Conservation (phyloP, 2,329 filamentous ascomycete species). For the Ascochyta fabae region DNA sequence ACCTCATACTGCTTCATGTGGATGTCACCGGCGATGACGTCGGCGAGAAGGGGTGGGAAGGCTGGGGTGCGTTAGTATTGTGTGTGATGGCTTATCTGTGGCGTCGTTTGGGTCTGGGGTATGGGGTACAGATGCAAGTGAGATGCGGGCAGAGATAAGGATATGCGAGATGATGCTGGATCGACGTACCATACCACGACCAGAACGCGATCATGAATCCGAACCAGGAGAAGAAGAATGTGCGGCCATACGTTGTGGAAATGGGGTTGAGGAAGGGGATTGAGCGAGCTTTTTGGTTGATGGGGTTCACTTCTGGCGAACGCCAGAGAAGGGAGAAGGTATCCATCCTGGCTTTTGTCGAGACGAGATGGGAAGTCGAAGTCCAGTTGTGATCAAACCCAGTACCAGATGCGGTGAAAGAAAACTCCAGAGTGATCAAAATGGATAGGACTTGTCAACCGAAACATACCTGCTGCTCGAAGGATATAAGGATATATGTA, state of each 20-base stretch:
- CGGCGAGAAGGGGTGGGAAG: constrained; percentile 38
- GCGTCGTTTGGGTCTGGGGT: constrained; percentile 5
- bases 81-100: background rate
- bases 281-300: constrained; percentile 79
- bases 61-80: constrained; percentile 24
- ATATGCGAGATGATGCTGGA: constrained; percentile 1
- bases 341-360: constrained; percentile 17
- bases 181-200: constrained; percentile 63
- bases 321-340: constrained; percentile 31
- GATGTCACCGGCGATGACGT: constrained; percentile 77
- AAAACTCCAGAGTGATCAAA: background rate
- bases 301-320: constrained; percentile 76
- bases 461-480: background rate
- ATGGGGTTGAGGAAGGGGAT: constrained; percentile 79
- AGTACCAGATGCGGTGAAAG: background rate
- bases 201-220: constrained; percentile 86
- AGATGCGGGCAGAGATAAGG: constrained; percentile 14
- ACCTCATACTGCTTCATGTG: constrained; percentile 72
- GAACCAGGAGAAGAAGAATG: constrained; percentile 88
- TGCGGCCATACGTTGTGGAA: constrained; percentile 75
- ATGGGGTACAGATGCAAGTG: background rate
- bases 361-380: background rate
- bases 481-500: constrained; percentile 4
- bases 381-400: background rate
- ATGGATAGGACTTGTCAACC: background rate